A percentile compares a stretch with the other conserved stretches of the same genome.
phyloP scores from a whole-genome alignment of 2,329 filamentous ascomycete species.

The Fusarium sp. region DNA sequence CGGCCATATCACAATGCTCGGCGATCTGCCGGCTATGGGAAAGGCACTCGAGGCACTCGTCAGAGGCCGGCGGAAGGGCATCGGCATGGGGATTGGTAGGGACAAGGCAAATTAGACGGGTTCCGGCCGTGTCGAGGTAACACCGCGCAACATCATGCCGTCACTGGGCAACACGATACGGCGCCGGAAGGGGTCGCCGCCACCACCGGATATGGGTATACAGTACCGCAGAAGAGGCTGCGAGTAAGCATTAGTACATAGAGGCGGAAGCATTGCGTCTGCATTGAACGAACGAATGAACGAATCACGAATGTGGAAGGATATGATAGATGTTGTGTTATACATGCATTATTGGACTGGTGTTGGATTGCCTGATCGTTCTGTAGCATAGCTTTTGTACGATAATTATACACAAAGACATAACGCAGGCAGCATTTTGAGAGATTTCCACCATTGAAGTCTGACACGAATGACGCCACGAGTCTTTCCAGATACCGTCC shows the following conservation, averaged over 20 bases:
- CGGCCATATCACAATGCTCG: conserved; percentile 88
- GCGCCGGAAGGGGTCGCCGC: conserved; percentile 9
- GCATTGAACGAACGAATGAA: conserved; percentile 7
- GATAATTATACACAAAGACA: conserved; percentile 18
- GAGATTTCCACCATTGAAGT: neutral
- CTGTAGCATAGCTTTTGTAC: conserved; percentile 23
- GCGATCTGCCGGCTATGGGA: conserved; percentile 85
- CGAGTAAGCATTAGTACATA: neutral
- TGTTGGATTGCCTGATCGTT: conserved; percentile 21
- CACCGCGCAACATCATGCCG: conserved; percentile 21
- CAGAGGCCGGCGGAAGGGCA: conserved; percentile 75
- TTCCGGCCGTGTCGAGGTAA: conserved; percentile 23
- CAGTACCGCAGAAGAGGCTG: neutral
- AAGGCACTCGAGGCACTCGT: conserved; percentile 76
- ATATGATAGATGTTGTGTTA: conserved; percentile 9
- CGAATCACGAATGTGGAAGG: conserved; percentile 7
- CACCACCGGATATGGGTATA: neutral
- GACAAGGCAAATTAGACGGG: conserved; percentile 17
- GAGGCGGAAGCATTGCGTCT: neutral
- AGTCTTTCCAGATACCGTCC: neutral
- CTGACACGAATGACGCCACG: neutral
- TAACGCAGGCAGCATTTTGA: neutral
- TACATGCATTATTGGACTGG: conserved; percentile 30
- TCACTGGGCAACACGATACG: conserved; percentile 15
- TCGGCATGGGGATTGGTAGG: conserved; percentile 67